phyloP scores from a whole-genome alignment of 1,284 basidiomycete species.

The Filobasidium uniguttulatum region DNA sequence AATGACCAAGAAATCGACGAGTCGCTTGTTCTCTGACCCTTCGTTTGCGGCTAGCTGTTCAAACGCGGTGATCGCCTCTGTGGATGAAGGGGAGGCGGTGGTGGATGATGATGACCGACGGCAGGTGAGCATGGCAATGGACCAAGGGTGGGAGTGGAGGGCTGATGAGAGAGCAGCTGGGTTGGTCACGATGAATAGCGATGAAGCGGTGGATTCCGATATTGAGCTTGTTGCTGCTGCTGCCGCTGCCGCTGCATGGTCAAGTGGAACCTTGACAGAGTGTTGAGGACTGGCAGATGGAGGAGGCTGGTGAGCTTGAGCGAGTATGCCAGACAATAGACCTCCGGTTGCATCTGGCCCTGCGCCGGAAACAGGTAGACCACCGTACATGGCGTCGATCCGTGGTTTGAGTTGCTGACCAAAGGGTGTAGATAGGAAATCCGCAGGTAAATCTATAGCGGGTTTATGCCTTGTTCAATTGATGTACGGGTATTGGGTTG shows the following conservation, averaged over 20 bases:
- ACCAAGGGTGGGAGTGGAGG: constrained; percentile 42
- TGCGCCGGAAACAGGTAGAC: constrained; percentile 36
- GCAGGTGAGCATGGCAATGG: constrained; percentile 50
- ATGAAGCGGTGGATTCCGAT: constrained; percentile 39
- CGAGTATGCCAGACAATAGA: not conserved
- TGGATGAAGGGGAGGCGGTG: constrained; percentile 51
- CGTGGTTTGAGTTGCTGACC: constrained; percentile 72
- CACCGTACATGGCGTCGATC: constrained; percentile 70
- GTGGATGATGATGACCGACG: constrained; percentile 50
- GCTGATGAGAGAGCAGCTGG: constrained; percentile 44
- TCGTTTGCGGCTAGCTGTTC: constrained; percentile 23
- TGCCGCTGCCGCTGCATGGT: constrained; percentile 24
- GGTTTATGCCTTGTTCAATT: not conserved
- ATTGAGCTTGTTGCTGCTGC: constrained; percentile 35
- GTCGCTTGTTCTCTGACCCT: constrained; percentile 32
- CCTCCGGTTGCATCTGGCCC: constrained; percentile 9
- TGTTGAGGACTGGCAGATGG: constrained; percentile 9
- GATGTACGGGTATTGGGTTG: not conserved
- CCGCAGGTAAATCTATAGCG: constrained; percentile 58
- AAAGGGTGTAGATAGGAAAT: constrained; percentile 81
- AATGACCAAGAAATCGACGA: constrained; percentile 60
- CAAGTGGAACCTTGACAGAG: not conserved
- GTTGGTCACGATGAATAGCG: constrained; percentile 51
- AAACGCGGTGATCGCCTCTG: constrained; percentile 28
- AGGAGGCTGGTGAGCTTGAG: constrained; percentile 6